Evolutionary conservation across 2,329 filamentous ascomycete species (phyloP), one percentile per base, ranked within the genome.

Genomic region (Neofusicoccum sp.): DNA sequence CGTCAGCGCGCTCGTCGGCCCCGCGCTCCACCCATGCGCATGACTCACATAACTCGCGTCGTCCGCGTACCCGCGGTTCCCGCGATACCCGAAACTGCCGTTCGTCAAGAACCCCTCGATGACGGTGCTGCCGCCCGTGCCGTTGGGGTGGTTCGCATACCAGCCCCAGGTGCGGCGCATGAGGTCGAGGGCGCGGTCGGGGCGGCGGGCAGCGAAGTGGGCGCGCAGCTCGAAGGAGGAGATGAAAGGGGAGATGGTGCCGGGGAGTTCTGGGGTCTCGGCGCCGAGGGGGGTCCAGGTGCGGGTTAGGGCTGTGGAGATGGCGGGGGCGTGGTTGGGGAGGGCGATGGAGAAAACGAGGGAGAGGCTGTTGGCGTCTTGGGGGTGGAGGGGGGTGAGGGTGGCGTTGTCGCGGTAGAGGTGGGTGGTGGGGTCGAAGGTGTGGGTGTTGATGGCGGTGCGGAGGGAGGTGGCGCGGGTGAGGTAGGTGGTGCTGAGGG

Each of bases 161-260:
- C 84, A 87, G 9, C 85, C 86, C 86, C 86, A 88, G 54, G 78
- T 79, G 7, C 75, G 75, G 5, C 84, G 81, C 36, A 88, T 83
- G 14, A 88, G 79, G 9, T 83, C 77, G 0, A 89, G 73, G 0
- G 85, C 84, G 39, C 85, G 81, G 6, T 74, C 70, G 1, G 85
- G 71, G 63, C 80, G 76, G 0, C 79, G 77, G 0, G 80, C 80
- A 0, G 76, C 71, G 4, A 87, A 75, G 67, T 87, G 86, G 1
- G 80, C 85, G 70, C 84, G 82, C 31, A 88, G 78, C 68, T 89
- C 86, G 66, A 87, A 83, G 12, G 81, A 83, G 7, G 82, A 82
- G 59, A 86, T 83, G 70, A 87, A 88, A 0, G 84, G 83, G 1
- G 82, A 83, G 37, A 88, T 78, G 66, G 87, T 86, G 3, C 81